Conservation (phyloP, 208 protist genomes). For the Leishmania turanica region DNA sequence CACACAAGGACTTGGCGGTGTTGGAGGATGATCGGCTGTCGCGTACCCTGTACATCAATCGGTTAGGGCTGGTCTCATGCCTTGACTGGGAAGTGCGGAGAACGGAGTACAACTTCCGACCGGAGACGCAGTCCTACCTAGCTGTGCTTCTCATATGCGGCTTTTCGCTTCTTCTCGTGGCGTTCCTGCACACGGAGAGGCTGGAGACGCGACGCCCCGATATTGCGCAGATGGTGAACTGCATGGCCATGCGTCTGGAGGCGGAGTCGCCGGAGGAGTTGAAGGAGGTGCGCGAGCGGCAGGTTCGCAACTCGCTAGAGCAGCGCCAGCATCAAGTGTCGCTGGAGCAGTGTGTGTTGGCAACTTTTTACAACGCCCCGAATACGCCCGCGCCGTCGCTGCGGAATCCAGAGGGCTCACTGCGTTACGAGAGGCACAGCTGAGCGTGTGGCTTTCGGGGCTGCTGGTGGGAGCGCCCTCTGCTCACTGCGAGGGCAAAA, state of each 20-base stretch:
- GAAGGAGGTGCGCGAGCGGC: constrained; percentile 50
- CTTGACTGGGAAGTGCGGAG: constrained; percentile 90
- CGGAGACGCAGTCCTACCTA: constrained; percentile 60
- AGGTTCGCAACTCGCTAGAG: constrained; percentile 64
- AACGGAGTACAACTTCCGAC: constrained; percentile 87
- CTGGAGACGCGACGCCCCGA: constrained; percentile 68
- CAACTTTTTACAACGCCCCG: constrained; percentile 80
- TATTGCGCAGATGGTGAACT: constrained; percentile 78
- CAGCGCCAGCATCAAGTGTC: constrained; percentile 47
- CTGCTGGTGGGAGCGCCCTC: neutral
- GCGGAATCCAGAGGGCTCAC: constrained; percentile 47
- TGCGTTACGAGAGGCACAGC: constrained; percentile 14
- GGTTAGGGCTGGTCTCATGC: constrained; percentile 86
- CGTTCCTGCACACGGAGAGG: constrained; percentile 45
- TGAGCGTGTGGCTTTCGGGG: neutral
- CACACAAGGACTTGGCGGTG: constrained; percentile 83
- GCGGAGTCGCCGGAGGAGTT: constrained; percentile 73
- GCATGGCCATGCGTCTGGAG: constrained; percentile 86
- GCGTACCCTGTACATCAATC: constrained; percentile 88
- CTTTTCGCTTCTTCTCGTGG: constrained; percentile 47
- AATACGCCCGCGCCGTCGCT: constrained; percentile 51
- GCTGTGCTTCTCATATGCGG: constrained; percentile 43
- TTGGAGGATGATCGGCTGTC: constrained; percentile 87
- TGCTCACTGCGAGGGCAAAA: neutral
- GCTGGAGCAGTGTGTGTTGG: constrained; percentile 76